Evolutionary conservation across 805 yeast genomes (phyloP).

Genomic region (Vanderwaltozyma polyspora): DNA sequence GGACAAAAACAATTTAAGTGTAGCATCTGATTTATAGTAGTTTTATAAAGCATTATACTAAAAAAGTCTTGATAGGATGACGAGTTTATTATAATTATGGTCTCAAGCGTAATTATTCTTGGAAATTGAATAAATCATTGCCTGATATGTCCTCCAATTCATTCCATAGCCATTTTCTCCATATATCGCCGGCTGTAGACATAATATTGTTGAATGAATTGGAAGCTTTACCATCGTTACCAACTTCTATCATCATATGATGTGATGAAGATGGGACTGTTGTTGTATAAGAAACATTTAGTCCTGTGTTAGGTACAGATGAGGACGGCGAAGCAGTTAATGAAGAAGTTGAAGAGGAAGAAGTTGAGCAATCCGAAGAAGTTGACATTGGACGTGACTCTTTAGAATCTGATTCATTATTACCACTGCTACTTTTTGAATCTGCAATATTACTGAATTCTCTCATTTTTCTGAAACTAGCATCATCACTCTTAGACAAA

Average conservation of each 20-base stretch:
- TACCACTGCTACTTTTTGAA: background rate
- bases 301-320: background rate
- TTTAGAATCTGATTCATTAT: background rate
- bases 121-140: conserved; percentile 5
- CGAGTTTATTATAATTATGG: too few species aligned
- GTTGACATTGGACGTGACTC: conserved; percentile 3
- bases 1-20: too few species aligned
- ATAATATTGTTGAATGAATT: conserved; percentile 65
- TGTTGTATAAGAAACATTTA: conserved; percentile 3
- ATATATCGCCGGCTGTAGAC: conserved; percentile 71
- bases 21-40: too few species aligned
- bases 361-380: conserved; percentile 6
- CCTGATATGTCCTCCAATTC: conserved; percentile 38
- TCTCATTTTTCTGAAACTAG: conserved; percentile 18
- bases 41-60: too few species aligned
- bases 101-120: too few species aligned
- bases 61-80: too few species aligned
- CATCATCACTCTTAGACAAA: conserved; percentile 25
- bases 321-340: conserved; percentile 2
- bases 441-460: conserved; percentile 1
- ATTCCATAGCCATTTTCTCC: conserved; percentile 73
- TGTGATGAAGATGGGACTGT: background rate
- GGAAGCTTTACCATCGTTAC: conserved; percentile 33
- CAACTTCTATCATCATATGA: conserved; percentile 25
- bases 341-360: conserved; percentile 4